Base-by-base conservation (phyloP, 2,329 filamentous ascomycete species). In the Sporothrix pallida region DNA sequence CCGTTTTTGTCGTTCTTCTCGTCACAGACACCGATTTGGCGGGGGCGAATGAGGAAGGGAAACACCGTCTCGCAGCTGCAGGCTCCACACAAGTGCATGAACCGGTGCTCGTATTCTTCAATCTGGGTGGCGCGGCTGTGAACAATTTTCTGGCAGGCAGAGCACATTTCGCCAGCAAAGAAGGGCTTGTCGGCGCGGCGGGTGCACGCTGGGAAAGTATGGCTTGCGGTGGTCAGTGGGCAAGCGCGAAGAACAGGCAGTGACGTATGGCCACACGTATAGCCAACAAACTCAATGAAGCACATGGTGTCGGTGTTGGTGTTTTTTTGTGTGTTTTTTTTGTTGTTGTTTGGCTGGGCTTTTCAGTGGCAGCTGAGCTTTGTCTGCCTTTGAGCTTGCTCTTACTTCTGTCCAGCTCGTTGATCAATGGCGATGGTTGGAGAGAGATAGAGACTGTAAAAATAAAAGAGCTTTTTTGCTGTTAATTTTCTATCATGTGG, bases 261-360 rank as follows among this genome's bases (percentile, higher is more conserved):
- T 7, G 82, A 83, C 67, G 82, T 83, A 78, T 87, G 86, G 17
- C 85, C 86, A 77, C 86, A 87, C 48, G 79, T 82, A 78, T 85
- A 87, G 71, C 81, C 82, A 65, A 85, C 77, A 76, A 81, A 86
- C 76, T 86, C 83, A 46, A 80, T 79, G 78, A 85, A 81, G 76
- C 86, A 87, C 85, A 87, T 87, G 2, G 74, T 79, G 72, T 46
- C 12, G 44, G 6, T 17, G 20, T 1, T 13, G 56, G 6, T 26
- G 20, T n/a, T n/a, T 4, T 17, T 12, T 26, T 26, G 23, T 26
- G 23, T 26, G 37, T 1, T 13, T 20, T 6, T 20, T 10, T 15
- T 7, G 20, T 52, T 68, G 3, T 31, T 23, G 52, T 56, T 13
- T 56, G 9, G 3, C 8, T 23, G 15, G 8, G 8, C 20, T 2